These are phyloP conservation scores for Colletotrichum theobromicola DNA, from an alignment of 2,329 filamentous ascomycete genomes.

Conservation along the genomic window DNA sequence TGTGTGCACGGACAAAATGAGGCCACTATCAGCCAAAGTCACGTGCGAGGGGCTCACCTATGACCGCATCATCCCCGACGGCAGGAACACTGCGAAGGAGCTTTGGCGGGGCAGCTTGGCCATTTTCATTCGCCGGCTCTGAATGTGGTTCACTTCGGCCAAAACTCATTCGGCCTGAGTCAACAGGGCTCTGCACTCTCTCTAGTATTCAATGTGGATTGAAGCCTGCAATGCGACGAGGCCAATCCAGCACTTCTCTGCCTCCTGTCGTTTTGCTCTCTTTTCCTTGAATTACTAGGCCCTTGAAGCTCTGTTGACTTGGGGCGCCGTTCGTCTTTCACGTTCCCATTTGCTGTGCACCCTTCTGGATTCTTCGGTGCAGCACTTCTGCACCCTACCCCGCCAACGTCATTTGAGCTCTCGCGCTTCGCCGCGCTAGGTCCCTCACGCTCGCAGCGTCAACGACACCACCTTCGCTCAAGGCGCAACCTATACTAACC, in stretches of 20 bases:
- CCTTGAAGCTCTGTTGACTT: neutral
- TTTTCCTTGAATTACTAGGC: neutral
- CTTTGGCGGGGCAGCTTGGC: conserved; percentile 7
- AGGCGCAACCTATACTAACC: neutral
- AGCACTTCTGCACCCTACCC: conserved; percentile 8
- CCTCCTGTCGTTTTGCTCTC: neutral
- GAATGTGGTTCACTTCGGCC: neutral
- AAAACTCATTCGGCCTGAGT: conserved; percentile 19
- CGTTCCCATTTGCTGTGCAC: neutral
- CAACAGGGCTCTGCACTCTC: neutral
- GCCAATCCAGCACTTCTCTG: neutral
- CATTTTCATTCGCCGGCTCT: conserved; percentile 13
- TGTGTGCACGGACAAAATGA: neutral
- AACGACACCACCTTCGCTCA: neutral
- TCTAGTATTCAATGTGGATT: neutral
- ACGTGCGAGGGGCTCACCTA: neutral
- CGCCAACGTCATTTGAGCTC: conserved; percentile 20
- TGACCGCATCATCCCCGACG: neutral
- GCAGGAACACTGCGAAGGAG: neutral
- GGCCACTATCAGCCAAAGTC: neutral
- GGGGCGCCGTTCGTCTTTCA: neutral
- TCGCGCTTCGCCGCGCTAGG: neutral
- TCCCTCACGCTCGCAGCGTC: neutral
- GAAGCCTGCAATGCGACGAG: neutral
- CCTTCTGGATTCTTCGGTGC: neutral